These are phyloP conservation scores for Strobilomyces confusus DNA, from an alignment of 768 basidiomycete genomes.

Conservation along the genomic window DNA sequence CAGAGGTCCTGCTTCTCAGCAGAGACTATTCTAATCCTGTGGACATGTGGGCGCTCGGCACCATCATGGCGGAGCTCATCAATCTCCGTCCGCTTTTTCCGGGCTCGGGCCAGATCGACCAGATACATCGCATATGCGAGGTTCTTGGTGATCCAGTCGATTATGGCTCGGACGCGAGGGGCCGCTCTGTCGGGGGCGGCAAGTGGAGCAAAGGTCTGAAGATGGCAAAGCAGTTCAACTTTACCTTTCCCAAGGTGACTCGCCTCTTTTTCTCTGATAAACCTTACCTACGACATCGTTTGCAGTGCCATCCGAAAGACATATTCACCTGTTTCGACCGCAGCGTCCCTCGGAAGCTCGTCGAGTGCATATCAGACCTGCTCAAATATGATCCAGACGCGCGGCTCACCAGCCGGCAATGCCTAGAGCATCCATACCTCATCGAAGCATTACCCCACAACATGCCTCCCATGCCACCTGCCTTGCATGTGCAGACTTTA, in stretches of 20 bases:
- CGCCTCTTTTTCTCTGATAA: neutral
- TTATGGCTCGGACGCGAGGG: conserved; percentile 73
- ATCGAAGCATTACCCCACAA: conserved; percentile 70
- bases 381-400: conserved; percentile 88
- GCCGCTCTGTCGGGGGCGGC: conserved; percentile 77
- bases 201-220: conserved; percentile 81
- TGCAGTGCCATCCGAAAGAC: conserved; percentile 61
- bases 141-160: conserved; percentile 90
- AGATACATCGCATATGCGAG: conserved; percentile 86
- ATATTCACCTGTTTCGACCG: conserved; percentile 74
- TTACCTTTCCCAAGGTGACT: conserved; percentile 81
- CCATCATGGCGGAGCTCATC: conserved; percentile 95
- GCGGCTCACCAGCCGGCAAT: conserved; percentile 82
- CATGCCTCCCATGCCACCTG: conserved; percentile 58
- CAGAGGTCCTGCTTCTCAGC: conserved; percentile 90
- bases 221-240: conserved; percentile 84
- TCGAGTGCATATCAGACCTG: conserved; percentile 90
- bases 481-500: conserved; percentile 40
- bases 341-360: conserved; percentile 69
- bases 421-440: conserved; percentile 87
- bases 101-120: conserved; percentile 88
- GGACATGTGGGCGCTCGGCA: conserved; percentile 99
- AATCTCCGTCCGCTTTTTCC: conserved; percentile 96
- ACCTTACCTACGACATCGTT: neutral
- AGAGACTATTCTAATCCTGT: conserved; percentile 95